Evolutionary conservation across 2,329 filamentous ascomycete species (phyloP), one percentile per base, ranked within the genome.

Genomic region (Aspergillus aculeatus): DNA sequence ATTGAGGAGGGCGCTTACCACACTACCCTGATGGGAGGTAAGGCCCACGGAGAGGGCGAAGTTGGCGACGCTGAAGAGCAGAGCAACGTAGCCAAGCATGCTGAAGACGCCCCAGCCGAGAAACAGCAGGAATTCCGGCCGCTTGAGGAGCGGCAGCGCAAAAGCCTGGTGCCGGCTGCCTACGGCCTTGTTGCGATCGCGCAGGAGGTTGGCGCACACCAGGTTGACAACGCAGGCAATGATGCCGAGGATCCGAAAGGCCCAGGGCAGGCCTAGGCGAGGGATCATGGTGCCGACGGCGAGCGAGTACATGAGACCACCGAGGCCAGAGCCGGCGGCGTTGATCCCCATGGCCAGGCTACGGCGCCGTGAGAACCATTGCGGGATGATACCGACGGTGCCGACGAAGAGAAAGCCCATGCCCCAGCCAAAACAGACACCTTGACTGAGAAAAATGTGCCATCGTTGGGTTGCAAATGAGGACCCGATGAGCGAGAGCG

Each of bases 1-100:
- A 64, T 88, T 89, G 54, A 89, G 74, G 10, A 89, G 66, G 0
- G 87, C 87, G 4, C 82, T 82, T n/a, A 88, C 79, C 44, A 86
- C 77, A 14, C 83, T 82, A 0, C 84, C 86, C 69, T 89, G 86
- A n/a, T 82, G 75, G 2, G 84, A 75, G 0, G 78, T 79, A 4
- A 89, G 78, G 0, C 86, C 86, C 38, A 89, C 81, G 0, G 81
- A 81, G 6, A 81, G 75, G 1, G 85, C 85, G 67, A 87, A 89
- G 60, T 83, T 86, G 1, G 87, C 83, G 9, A 90, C 72, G 2
- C 82, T 86, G 73, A 88, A 90, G 2, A 89, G 77, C 2, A 89
- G 72, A 0, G 86, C 83, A 21, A 88, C 83, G 64, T 89, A 89
- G 5, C 84, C 87, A 5, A 90, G 75, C 80, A 88, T 85, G 54